Percentiles rank a stretch among this genome's conserved stretches.
These are phyloP conservation scores for Saccharomyces hybrid DNA, from an alignment of 1,139 yeast genomes.

Conservation along the genomic window DNA sequence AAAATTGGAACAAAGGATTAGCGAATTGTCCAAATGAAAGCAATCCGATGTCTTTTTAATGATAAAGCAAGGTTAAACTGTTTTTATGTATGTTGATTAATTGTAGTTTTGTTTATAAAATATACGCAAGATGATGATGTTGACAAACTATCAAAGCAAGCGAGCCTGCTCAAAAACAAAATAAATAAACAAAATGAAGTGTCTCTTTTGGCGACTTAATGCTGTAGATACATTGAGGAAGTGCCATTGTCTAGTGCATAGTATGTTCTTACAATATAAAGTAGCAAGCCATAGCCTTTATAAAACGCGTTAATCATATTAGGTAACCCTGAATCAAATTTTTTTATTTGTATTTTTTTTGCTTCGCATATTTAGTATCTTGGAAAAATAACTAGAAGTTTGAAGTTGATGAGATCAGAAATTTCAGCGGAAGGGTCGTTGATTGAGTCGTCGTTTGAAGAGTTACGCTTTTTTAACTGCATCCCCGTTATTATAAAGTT, in stretches of 20 bases:
- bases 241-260: neutral
- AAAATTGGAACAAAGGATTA: slow-evolving; percentile 39
- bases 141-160: neutral
- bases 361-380: neutral
- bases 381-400: neutral
- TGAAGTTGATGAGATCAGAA: neutral
- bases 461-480: neutral
- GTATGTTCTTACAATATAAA: neutral
- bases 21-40: slow-evolving; percentile 29
- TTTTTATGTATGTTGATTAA: neutral
- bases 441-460: neutral
- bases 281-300: neutral
- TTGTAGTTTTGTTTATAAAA: neutral
- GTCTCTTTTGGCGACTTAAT: neutral
- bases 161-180: neutral
- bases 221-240: neutral
- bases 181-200: neutral
- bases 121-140: neutral
- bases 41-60: slow-evolving; percentile 2
- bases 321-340: neutral
- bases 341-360: neutral
- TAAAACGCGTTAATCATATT: neutral
- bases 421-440: neutral
- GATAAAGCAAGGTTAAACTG: neutral
- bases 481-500: neutral